A percentile compares a stretch with the other conserved stretches of the same genome.
Evolutionary conservation across 2,329 filamentous ascomycete genomes (phyloP).

Genomic region (Phialocephala subalpina): DNA sequence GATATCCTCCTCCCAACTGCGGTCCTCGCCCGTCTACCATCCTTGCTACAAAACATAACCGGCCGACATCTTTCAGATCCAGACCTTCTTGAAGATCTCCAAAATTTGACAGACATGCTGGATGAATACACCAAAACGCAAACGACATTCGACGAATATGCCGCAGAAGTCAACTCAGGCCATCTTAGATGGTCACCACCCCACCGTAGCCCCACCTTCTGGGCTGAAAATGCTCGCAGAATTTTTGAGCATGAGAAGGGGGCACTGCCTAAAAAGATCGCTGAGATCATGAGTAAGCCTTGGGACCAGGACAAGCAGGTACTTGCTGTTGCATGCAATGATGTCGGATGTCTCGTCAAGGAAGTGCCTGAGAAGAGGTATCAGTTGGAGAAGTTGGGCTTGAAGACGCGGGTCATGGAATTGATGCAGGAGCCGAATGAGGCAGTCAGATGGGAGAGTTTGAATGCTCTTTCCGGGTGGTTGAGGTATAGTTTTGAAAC

Average conservation of each 20-base stretch:
- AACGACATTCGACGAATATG: constrained; percentile 56
- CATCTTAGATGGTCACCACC: constrained; percentile 80
- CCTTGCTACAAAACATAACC: constrained; percentile 68
- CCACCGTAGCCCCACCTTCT: constrained; percentile 74
- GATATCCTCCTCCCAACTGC: constrained; percentile 83
- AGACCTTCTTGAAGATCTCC: constrained; percentile 69
- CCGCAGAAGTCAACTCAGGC: constrained; percentile 72
- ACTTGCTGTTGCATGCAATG: constrained; percentile 76
- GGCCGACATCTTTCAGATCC: constrained; percentile 70
- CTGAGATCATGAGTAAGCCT: constrained; percentile 70
- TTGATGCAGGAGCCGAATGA: constrained; percentile 77
- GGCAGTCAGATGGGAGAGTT: constrained; percentile 75
- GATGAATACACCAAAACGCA: constrained; percentile 75
- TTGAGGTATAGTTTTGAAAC: constrained; percentile 73
- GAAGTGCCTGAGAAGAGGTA: constrained; percentile 73
- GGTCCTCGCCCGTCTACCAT: constrained; percentile 82
- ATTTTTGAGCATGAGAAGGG: constrained; percentile 74
- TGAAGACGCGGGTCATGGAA: constrained; percentile 76
- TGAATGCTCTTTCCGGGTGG: constrained; percentile 79
- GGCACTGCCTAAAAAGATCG: constrained; percentile 70
- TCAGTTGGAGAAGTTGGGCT: constrained; percentile 70
- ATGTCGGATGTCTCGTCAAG: constrained; percentile 75
- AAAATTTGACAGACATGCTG: constrained; percentile 66
- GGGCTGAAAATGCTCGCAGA: constrained; percentile 74
- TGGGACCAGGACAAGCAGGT: constrained; percentile 79